Conservation (phyloP, 192 early-diverging fungal species). For the Podila epigama region DNA sequence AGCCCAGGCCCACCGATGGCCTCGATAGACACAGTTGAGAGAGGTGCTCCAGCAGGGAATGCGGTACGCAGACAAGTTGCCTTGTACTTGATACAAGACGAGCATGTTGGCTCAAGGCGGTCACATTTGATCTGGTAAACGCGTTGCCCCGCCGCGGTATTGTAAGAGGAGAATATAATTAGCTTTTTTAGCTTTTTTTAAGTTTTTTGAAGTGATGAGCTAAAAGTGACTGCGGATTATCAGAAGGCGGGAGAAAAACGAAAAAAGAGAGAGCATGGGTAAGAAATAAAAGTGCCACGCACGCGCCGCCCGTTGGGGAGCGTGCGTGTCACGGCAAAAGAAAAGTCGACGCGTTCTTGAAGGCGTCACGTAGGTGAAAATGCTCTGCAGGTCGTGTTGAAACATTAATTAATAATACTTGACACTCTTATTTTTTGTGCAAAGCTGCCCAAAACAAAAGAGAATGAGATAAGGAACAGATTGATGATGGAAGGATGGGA, state of each 20-base stretch:
- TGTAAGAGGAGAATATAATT: background rate
- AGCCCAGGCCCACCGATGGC: slow-evolving; percentile 23
- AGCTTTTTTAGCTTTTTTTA: too few species aligned
- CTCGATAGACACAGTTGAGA: slow-evolving; percentile 32
- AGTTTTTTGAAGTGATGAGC: too few species aligned
- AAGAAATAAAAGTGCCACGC: too few species aligned
- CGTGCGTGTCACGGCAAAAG: too few species aligned
- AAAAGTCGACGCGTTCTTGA: too few species aligned
- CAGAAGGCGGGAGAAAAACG: background rate
- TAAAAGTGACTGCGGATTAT: background rate
- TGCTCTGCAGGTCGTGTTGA: too few species aligned
- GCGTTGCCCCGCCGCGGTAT: too few species aligned
- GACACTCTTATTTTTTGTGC: too few species aligned
- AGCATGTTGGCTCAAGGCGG: slow-evolving; percentile 39
- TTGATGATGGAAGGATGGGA: background rate
- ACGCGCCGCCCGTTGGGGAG: background rate
- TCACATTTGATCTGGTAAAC: slow-evolving; percentile 37
- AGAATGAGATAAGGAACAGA: background rate
- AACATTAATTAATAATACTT: too few species aligned
- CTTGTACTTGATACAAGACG: slow-evolving; percentile 45
- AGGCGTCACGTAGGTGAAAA: too few species aligned
- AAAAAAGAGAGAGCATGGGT: background rate
- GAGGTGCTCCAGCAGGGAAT: slow-evolving; percentile 25
- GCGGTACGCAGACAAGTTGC: slow-evolving; percentile 32
- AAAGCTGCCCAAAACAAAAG: background rate